phyloP scores from a whole-genome alignment of 2,329 filamentous ascomycete genomes.

The Aschersonia sp. region DNA sequence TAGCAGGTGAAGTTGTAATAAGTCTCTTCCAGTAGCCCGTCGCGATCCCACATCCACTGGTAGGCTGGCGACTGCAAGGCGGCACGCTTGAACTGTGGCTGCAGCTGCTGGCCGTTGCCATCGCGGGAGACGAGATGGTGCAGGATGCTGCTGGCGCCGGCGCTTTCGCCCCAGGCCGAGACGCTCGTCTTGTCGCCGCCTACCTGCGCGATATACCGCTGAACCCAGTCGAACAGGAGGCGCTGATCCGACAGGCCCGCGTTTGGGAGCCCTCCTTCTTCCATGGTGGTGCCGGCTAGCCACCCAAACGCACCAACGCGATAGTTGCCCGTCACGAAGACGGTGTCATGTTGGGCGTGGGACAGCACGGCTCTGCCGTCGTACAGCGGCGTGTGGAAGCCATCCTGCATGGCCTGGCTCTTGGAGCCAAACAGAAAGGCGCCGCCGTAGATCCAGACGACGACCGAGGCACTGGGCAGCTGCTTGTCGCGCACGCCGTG shows the following conservation, averaged over 20 bases:
- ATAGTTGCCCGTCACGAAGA: constrained; percentile 34
- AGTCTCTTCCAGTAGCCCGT: neutral
- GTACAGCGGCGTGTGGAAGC: neutral
- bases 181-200: constrained; percentile 31
- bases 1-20: too few relatives aligned
- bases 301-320: constrained; percentile 32
- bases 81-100: constrained; percentile 23
- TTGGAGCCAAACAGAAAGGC: constrained; percentile 28
- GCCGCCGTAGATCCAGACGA: constrained; percentile 31
- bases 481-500: constrained; percentile 18
- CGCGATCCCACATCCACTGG: constrained; percentile 6
- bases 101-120: constrained; percentile 15
- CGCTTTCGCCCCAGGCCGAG: constrained; percentile 34
- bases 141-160: constrained; percentile 33
- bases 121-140: constrained; percentile 32
- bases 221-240: constrained; percentile 32
- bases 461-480: constrained; percentile 17
- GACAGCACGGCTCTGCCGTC: neutral
- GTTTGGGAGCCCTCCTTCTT: constrained; percentile 26
- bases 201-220: constrained; percentile 27
- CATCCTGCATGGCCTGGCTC: constrained; percentile 6
- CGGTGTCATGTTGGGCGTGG: constrained; percentile 15
- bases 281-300: constrained; percentile 27
- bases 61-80: constrained; percentile 5
- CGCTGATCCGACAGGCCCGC: constrained; percentile 27